These are phyloP conservation scores for Colletotrichum godetiae DNA, from an alignment of 2,329 filamentous ascomycete genomes.

Conservation along the genomic window DNA sequence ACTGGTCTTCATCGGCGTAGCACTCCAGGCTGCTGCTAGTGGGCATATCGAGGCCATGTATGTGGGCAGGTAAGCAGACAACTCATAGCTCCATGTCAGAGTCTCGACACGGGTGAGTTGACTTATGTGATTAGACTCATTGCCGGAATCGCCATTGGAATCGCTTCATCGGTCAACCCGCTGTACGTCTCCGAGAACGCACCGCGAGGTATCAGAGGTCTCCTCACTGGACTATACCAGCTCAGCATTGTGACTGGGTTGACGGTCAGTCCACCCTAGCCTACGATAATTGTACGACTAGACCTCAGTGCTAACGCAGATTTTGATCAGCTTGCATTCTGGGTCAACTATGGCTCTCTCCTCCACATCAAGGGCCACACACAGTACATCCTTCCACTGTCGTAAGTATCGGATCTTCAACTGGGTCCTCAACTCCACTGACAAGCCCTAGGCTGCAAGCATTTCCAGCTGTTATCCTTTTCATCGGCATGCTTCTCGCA, in stretches of 20 bases:
- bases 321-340: constrained; percentile 57
- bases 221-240: constrained; percentile 62
- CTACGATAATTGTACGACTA: too few relatives aligned
- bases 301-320: constrained; percentile 32
- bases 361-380: constrained; percentile 37
- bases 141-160: constrained; percentile 62
- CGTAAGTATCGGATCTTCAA: constrained; percentile 35
- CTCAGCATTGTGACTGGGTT: constrained; percentile 60
- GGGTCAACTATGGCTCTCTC: constrained; percentile 45
- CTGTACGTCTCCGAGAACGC: constrained; percentile 70
- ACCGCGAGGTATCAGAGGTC: constrained; percentile 61
- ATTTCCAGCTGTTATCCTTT: constrained; percentile 50
- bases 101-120: constrained; percentile 45
- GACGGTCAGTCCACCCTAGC: too few relatives aligned
- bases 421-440: too few relatives aligned
- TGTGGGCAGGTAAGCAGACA: constrained; percentile 53
- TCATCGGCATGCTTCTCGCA: constrained; percentile 47
- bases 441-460: constrained; percentile 45
- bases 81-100: too few relatives aligned
- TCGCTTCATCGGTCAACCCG: constrained; percentile 64
- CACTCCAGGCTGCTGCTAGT: constrained; percentile 48
- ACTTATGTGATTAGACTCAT: constrained; percentile 60
- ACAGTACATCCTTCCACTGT: constrained; percentile 47
- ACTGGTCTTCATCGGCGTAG: constrained; percentile 61
- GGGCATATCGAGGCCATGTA: constrained; percentile 65